Conservation (phyloP, 2,329 filamentous ascomycete genomes). For the Incumbomyces delicatus region DNA sequence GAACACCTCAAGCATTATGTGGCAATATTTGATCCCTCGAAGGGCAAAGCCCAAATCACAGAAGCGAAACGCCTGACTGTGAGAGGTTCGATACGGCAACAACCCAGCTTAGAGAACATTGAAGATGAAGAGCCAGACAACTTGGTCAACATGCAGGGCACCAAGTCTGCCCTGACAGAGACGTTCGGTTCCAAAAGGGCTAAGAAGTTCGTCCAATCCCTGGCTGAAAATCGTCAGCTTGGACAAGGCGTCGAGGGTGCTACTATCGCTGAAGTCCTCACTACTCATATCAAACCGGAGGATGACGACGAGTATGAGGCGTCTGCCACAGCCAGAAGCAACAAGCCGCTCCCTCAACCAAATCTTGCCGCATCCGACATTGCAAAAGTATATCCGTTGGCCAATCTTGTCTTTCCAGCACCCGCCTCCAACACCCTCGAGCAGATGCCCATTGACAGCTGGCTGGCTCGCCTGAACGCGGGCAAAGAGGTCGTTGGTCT, state of each 20-base stretch:
- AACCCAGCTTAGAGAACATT: slow-evolving; percentile 20
- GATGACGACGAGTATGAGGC: slow-evolving; percentile 9
- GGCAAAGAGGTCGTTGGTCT: slow-evolving; percentile 29
- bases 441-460: slow-evolving; percentile 34
- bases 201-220: slow-evolving; percentile 37
- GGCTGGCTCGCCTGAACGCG: slow-evolving; percentile 30
- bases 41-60: slow-evolving; percentile 44
- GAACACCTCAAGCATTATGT: slow-evolving; percentile 50
- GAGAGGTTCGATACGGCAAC: slow-evolving; percentile 36
- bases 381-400: slow-evolving; percentile 36
- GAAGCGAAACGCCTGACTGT: slow-evolving; percentile 46
- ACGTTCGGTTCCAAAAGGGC: slow-evolving; percentile 43
- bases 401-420: slow-evolving; percentile 31
- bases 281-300: slow-evolving; percentile 32
- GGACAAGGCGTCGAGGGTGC: slow-evolving; percentile 28
- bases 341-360: slow-evolving; percentile 36
- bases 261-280: slow-evolving; percentile 34
- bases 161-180: slow-evolving; percentile 33
- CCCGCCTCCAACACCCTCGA: slow-evolving; percentile 32
- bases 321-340: slow-evolving; percentile 29
- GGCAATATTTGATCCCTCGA: slow-evolving; percentile 48
- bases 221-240: slow-evolving; percentile 39
- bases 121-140: slow-evolving; percentile 22
- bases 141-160: slow-evolving; percentile 17
- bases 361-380: slow-evolving; percentile 35